Evolutionary conservation across 179 eudicot species (phyloP).

Genomic region (Vitellaria paradoxa): DNA sequence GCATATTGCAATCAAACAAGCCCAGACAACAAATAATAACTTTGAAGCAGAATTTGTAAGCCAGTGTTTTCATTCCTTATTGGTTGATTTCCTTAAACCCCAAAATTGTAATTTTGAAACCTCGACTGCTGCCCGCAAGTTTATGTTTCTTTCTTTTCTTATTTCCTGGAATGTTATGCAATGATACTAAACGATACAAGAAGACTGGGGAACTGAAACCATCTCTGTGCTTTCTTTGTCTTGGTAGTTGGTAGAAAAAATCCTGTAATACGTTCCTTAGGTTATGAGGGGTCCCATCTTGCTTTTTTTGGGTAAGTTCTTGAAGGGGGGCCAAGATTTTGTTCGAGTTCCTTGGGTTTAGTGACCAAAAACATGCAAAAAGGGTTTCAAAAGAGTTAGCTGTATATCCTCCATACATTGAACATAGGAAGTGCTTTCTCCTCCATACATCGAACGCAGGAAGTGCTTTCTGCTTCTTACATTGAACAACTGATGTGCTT

Average conservation of each 20-base stretch:
- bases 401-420: neutral
- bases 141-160: neutral
- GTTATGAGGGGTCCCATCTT: neutral
- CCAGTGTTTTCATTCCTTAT: slow-evolving; percentile 8
- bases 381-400: neutral
- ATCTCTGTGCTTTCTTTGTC: neutral
- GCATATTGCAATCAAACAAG: slow-evolving; percentile 57
- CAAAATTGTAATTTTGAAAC: neutral
- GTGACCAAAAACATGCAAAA: neutral
- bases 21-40: slow-evolving; percentile 37
- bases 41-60: slow-evolving; percentile 81
- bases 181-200: neutral
- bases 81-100: neutral
- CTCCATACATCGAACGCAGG: too few relatives aligned
- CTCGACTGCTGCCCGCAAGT: neutral
- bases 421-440: neutral
- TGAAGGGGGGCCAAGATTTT: neutral
- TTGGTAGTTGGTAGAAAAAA: neutral
- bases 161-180: neutral
- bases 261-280: neutral
- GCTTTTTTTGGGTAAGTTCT: neutral
- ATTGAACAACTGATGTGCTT: neutral
- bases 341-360: neutral
- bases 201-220: neutral
- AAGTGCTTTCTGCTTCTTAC: too few relatives aligned